Evolutionary conservation across 148 eudicot species (phyloP), one percentile per base, ranked within the genome.

Genomic region (Chenopodium berlandieri): DNA sequence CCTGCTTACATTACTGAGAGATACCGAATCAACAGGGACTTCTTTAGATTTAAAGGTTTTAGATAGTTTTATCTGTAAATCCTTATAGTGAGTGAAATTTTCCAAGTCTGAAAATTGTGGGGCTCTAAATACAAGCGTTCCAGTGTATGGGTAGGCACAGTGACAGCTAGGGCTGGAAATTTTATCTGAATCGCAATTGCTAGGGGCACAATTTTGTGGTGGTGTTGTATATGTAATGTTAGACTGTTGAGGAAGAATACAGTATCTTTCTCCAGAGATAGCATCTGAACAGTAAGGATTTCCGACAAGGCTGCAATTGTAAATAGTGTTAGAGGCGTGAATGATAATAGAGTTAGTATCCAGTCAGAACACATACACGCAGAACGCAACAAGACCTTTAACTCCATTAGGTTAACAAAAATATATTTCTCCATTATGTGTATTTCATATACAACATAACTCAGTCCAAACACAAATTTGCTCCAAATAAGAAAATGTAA

Each of bases 131-230:
- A 65, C 47, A 56, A 92, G 83, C 71, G 56, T 79, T 71, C 93
- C 95, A 23, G 76, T 84, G 77, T 88, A 92, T 69, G 93, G 90
- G 86, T 77, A 87, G 75, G 86, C 93, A 69, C 97, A 93, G 11
- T 70, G 78, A 83, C 97, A 93, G 20, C 54, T 88, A 34, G 97
- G 97, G 79, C 97, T 91, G 37, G 90, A 79, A 48, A 90, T 37
- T 86, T 89, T 81, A 58, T 84, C 84, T 16, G 85, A 79, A 64
- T 75, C 76, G 81, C 97, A 91, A n/a, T 58, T 30, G 68, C 54
- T 25, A 4, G 85, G 84, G 31, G 78, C 64, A 81, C 97, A 91
- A 20, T 90, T 77, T n/a, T 64, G 79, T 27, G 88, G 74, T 27
- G 88, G 86, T 70, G 93, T 90, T 50, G 91, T 73, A 79, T 90